Evolutionary conservation across 495 filamentous ascomycete species (phyloP), one percentile per base, ranked within the genome.

Genomic region (Penicillium dipodomyicola): DNA sequence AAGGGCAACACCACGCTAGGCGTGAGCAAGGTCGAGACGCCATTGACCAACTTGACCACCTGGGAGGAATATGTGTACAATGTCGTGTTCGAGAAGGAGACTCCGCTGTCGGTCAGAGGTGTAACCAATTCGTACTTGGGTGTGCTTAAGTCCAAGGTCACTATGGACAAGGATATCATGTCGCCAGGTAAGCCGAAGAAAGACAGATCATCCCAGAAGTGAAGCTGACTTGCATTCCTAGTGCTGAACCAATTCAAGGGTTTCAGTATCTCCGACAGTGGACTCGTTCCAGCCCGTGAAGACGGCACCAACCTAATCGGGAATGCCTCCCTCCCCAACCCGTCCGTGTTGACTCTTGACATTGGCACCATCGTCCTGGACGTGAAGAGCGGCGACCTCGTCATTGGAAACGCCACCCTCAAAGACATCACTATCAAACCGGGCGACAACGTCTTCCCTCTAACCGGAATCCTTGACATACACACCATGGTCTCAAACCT

Each of bases 351-450:
- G 25, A 54, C 51, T 11, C 40, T 54, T 12, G 51, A 54, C 11
- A 32, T 54, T 15, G 51, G 51, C 27, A 32, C 27, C 1, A 43
- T 54, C 29, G 6, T 54, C 10, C 40, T 54, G 10, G 51, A 54
- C 19, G 51, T 54, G 17, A 54, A 54, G 19, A 54, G 51, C 14
- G 51, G 51, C 19, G 29, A 44, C 29, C 29, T 54, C 8, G 39
- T 42, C 17, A 43, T 54, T 20, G 51, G 51, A 20, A 54, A 54
- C 11, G 51, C 27, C 25, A 54, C 51, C 5, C 64, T 90, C 44
- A 67, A 78, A 65, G 77, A 87, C 67, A 67, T 90, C 7, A 67
- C 75, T 10, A 77, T 89, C 50, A 60, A 57, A 7, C 85, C 87
- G 4, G 87, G 87, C 39, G 72, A 77, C 60, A 86, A 87, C 71